Percentiles rank a stretch among this genome's conserved stretches.
These are phyloP conservation scores for Sedum album DNA, from an alignment of 164 flowering plant species.

Conservation along the genomic window DNA sequence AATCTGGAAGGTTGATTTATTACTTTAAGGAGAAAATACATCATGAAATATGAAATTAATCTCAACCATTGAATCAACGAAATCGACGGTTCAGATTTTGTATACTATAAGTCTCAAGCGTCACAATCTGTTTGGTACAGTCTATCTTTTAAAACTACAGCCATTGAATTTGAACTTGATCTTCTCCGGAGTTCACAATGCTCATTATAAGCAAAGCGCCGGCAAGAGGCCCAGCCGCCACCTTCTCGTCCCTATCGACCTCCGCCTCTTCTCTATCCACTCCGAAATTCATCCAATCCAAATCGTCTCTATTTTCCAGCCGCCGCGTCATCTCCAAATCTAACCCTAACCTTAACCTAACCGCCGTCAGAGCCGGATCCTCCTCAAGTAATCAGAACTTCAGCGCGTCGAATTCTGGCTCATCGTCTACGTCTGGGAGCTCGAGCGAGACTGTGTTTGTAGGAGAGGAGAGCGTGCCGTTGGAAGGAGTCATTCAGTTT, in stretches of 20 bases:
- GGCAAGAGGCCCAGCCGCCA: neutral
- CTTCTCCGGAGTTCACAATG: neutral
- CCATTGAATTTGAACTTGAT: slow-evolving; percentile 7
- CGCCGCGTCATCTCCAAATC: slow-evolving; percentile 11
- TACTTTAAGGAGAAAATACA: too few relatives aligned
- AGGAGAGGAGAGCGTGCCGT: slow-evolving; percentile 51
- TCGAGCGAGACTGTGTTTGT: slow-evolving; percentile 29
- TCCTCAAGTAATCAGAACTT: slow-evolving; percentile 11
- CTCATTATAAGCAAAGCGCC: neutral
- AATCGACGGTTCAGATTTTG: too few relatives aligned
- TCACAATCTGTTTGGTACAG: too few relatives aligned
- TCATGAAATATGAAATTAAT: too few relatives aligned
- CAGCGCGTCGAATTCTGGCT: neutral
- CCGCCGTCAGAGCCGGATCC: slow-evolving; percentile 29
- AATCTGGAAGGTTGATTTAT: too few relatives aligned
- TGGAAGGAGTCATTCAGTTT: slow-evolving; percentile 92
- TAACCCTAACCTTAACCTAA: slow-evolving; percentile 17
- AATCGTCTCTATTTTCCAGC: neutral
- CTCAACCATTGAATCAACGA: too few relatives aligned
- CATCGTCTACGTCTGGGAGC: slow-evolving; percentile 13
- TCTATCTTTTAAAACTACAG: neutral
- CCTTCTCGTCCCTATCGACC: too few relatives aligned
- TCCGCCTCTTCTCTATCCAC: neutral
- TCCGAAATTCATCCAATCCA: neutral
- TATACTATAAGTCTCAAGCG: too few relatives aligned